Conservation (phyloP, 768 basidiomycete genomes). For the Suillus tomentosus region DNA sequence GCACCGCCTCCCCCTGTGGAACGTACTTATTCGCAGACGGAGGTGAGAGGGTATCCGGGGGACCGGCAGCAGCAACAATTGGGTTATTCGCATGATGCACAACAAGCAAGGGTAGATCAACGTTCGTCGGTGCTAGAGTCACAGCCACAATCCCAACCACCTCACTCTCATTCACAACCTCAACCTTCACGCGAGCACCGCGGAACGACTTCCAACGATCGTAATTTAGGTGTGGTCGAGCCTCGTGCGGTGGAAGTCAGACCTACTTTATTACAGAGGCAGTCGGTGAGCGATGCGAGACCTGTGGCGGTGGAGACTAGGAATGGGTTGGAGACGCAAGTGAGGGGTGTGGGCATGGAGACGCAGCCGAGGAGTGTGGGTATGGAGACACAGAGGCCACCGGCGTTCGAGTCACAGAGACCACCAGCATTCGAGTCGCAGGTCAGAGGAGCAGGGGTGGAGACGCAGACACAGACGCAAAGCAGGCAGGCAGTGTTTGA, state of each 20-base stretch:
- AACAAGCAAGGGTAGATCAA: constrained; percentile 14
- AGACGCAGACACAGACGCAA: neutral
- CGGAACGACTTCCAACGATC: constrained; percentile 23
- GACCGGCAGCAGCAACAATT: constrained; percentile 11
- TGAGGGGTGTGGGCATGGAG: neutral
- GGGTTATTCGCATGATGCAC: constrained; percentile 19
- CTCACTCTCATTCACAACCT: constrained; percentile 11
- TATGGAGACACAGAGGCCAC: neutral
- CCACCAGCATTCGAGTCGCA: neutral
- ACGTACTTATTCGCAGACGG: neutral
- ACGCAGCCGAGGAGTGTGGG: neutral
- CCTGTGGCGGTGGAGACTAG: neutral
- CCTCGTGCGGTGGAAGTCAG: neutral
- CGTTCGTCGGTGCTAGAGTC: constrained; percentile 18
- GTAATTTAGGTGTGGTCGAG: constrained; percentile 22
- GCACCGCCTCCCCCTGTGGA: neutral
- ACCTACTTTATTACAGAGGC: constrained; percentile 1
- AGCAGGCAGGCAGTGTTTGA: neutral
- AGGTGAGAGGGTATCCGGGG: neutral
- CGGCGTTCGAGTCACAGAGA: neutral
- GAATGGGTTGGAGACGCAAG: too few species aligned
- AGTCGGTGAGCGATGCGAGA: neutral
- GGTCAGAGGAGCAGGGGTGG: neutral
- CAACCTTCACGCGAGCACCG: constrained; percentile 16
- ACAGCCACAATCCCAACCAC: constrained; percentile 16